A percentile compares a stretch with the other conserved stretches of the same genome.
These are phyloP conservation scores for Collybiopsis luxurians DNA, from an alignment of 768 basidiomycete species.

Conservation along the genomic window DNA sequence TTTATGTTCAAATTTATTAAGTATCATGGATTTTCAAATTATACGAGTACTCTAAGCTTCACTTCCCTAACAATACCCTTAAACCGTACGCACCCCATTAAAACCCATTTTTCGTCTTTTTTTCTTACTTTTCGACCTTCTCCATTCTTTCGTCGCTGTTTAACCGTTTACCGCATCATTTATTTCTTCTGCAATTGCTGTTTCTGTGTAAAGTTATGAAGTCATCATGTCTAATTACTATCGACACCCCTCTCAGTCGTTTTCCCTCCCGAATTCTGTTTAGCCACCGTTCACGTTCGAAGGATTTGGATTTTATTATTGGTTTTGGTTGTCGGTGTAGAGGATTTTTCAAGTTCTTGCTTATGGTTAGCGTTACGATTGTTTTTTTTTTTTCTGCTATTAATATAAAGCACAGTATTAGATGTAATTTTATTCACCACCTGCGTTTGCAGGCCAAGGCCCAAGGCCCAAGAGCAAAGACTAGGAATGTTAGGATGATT, in stretches of 20 bases:
- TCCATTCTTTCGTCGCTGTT: too few relatives aligned
- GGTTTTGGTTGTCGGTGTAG: too few relatives aligned
- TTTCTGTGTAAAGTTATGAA: background rate
- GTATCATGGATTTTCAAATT: too few relatives aligned
- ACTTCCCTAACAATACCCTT: background rate
- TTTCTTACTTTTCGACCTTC: background rate
- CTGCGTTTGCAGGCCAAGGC: too few relatives aligned
- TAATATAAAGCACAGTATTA: background rate
- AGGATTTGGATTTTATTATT: too few relatives aligned
- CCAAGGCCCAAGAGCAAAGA: too few relatives aligned
- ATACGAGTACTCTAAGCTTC: too few relatives aligned
- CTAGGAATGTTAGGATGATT: too few relatives aligned
- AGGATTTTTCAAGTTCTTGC: background rate
- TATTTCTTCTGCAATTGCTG: background rate
- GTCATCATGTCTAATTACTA: background rate
- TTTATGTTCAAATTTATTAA: too few relatives aligned
- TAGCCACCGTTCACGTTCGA: background rate
- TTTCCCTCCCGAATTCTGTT: background rate
- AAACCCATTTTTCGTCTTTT: background rate
- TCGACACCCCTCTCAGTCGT: background rate
- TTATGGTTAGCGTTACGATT: background rate
- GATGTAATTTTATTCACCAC: conserved; percentile 1
- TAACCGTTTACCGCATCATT: too few relatives aligned
- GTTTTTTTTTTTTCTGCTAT: background rate
- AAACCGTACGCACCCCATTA: background rate